phyloP scores from a whole-genome alignment of 1,139 yeast species.

The Nakaseomyces nivariensis region DNA sequence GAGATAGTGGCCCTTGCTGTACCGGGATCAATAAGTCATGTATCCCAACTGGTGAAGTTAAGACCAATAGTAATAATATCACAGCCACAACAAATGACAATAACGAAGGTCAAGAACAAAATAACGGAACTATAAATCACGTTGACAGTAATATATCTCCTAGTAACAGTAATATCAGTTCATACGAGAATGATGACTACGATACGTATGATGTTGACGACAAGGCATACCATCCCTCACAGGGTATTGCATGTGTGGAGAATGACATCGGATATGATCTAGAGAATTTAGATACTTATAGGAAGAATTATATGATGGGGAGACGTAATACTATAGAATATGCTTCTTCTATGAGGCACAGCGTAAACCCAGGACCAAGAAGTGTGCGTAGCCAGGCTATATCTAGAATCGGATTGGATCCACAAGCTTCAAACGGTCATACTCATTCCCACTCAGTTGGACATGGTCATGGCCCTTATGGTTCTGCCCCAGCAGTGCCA shows the following conservation, averaged over 20 bases:
- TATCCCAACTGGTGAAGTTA: neutral
- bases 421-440: neutral
- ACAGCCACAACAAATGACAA: neutral
- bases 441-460: neutral
- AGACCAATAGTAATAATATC: no score
- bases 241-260: conserved; percentile 25
- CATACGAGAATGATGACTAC: neutral
- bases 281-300: conserved; percentile 27
- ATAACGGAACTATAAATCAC: neutral
- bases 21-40: neutral
- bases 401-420: neutral
- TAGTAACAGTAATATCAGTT: neutral
- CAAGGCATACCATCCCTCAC: neutral
- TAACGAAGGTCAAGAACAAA: neutral
- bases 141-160: neutral
- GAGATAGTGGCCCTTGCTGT: conserved; percentile 1
- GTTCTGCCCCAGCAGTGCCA: neutral
- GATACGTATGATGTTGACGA: neutral
- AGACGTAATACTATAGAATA: neutral
- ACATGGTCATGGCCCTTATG: neutral
- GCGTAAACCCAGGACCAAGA: neutral
- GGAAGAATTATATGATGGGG: conserved; percentile 19
- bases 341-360: neutral
- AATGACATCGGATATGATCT: conserved; percentile 30
- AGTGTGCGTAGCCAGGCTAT: conserved; percentile 1